Evolutionary conservation across 345 rosid species (phyloP).

Genomic region (Boechera divaricarpa): DNA sequence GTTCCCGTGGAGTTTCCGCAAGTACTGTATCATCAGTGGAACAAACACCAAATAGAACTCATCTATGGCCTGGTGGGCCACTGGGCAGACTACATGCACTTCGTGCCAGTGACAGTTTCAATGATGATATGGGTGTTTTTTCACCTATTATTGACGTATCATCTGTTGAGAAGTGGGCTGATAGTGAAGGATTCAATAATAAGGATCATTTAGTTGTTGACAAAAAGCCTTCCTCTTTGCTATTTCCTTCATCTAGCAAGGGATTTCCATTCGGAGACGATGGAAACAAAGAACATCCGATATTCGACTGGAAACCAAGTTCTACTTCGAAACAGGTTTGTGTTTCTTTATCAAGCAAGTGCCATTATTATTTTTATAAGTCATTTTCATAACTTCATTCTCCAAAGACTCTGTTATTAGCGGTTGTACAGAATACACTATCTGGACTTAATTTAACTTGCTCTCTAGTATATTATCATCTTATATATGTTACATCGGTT

Average conservation of each 20-base stretch:
- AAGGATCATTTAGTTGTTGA: constrained; percentile 60
- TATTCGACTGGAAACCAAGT: constrained; percentile 80
- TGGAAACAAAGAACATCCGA: constrained; percentile 64
- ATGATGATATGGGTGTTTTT: constrained; percentile 94
- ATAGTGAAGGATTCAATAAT: constrained; percentile 61
- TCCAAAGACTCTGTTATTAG: constrained; percentile 2
- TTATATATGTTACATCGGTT: not conserved
- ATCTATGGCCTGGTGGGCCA: constrained; percentile 73
- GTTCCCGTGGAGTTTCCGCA: constrained; percentile 57
- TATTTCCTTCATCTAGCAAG: constrained; percentile 72
- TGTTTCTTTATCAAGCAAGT: constrained; percentile 24
- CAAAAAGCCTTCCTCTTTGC: constrained; percentile 67
- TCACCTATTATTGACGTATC: constrained; percentile 90
- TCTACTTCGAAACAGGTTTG: constrained; percentile 75
- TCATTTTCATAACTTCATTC: not conserved
- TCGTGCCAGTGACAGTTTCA: constrained; percentile 66
- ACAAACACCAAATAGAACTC: constrained; percentile 72
- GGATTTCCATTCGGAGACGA: constrained; percentile 73
- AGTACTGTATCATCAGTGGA: constrained; percentile 58
- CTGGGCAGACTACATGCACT: constrained; percentile 77
- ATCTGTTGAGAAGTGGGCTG: constrained; percentile 84
- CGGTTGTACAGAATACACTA: constrained; percentile 4
- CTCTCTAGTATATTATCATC: not conserved
- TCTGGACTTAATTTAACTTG: constrained; percentile 14
- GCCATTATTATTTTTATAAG: not conserved